Evolutionary conservation across 1,284 basidiomycete genomes (phyloP).

Genomic region (Cryptococcus sp.): DNA sequence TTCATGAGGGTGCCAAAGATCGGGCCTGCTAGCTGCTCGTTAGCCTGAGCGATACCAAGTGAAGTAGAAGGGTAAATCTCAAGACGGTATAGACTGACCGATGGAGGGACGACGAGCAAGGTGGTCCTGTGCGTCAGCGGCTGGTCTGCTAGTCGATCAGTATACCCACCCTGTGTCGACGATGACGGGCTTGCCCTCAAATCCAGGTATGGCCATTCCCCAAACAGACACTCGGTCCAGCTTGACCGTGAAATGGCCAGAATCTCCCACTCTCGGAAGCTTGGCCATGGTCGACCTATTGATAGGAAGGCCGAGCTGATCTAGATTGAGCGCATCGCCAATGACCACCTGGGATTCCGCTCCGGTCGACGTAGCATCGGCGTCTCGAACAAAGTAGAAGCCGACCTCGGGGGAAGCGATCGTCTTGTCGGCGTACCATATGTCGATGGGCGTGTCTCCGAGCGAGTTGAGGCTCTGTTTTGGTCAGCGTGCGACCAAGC

Average conservation of each 20-base stretch:
- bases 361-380: neutral
- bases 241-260: conserved; percentile 1
- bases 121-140: neutral
- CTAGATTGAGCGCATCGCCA: conserved; percentile 2
- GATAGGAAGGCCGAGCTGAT: neutral
- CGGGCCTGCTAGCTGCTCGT: neutral
- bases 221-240: conserved; percentile 1
- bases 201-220: neutral
- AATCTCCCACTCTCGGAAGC: neutral
- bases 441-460: conserved; percentile 2
- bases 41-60: too few species aligned
- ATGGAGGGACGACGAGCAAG: neutral
- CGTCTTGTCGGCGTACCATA: neutral
- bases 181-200: neutral
- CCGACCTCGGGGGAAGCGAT: conserved; percentile 2
- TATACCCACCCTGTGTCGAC: conserved; percentile 7
- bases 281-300: neutral
- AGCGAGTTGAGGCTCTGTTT: neutral
- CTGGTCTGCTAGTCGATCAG: neutral
- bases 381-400: conserved; percentile 5
- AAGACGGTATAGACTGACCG: neutral
- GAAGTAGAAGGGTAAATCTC: neutral
- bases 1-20: neutral
- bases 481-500: neutral
- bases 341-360: neutral